A percentile compares a stretch with the other conserved stretches of the same genome.
These are phyloP conservation scores for Dipteronia dyeriana DNA, from an alignment of 345 rosid species.

Conservation along the genomic window DNA sequence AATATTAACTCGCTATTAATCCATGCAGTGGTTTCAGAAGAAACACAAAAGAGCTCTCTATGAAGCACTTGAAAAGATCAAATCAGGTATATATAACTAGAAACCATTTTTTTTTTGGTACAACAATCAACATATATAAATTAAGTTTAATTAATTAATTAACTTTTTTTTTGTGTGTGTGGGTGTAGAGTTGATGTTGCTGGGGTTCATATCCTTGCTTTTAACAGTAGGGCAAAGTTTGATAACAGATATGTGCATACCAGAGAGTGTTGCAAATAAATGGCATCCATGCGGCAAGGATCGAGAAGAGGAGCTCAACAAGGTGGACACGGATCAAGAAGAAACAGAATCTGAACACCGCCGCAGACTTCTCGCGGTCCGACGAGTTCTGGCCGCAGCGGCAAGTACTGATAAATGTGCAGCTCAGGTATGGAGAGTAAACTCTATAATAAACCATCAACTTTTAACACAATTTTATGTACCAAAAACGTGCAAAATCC, in stretches of 20 bases:
- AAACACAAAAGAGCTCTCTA: slow-evolving; percentile 65
- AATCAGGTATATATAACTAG: slow-evolving; percentile 54
- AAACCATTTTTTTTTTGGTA: background rate
- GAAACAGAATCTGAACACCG: slow-evolving; percentile 27
- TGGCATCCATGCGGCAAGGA: slow-evolving; percentile 74
- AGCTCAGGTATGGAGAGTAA: slow-evolving; percentile 33
- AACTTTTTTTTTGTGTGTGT: background rate
- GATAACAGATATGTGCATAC: slow-evolving; percentile 64
- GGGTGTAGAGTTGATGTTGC: slow-evolving; percentile 76
- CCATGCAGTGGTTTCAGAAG: slow-evolving; percentile 66
- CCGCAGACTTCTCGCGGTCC: slow-evolving; percentile 55
- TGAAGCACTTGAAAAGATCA: slow-evolving; percentile 92
- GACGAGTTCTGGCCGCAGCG: slow-evolving; percentile 53
- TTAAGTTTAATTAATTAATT: background rate
- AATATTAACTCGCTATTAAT: too few relatives aligned
- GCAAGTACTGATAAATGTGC: slow-evolving; percentile 50
- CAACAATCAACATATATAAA: background rate
- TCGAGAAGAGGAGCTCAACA: background rate
- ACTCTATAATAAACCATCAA: background rate
- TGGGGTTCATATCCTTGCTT: slow-evolving; percentile 85
- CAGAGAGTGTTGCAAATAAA: slow-evolving; percentile 42
- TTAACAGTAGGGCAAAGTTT: slow-evolving; percentile 58
- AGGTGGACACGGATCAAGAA: background rate
- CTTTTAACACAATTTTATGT: background rate
- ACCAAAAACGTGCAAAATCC: background rate